Base-by-base conservation (phyloP, 164 flowering plant species). In the Macadamia integrifolia region DNA sequence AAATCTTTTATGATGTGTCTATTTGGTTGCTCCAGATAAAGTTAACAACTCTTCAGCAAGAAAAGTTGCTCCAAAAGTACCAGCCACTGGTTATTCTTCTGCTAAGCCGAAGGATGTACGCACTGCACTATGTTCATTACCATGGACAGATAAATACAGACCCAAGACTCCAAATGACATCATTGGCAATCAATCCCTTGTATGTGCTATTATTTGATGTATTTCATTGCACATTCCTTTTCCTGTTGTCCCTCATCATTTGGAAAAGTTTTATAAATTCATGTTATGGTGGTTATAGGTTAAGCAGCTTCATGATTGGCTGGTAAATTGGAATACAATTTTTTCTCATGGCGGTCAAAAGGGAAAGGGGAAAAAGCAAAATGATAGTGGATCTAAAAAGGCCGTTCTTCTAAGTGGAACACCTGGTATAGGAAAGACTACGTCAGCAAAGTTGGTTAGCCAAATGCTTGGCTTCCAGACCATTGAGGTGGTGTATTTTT, bases 361-460 rank as follows among this genome's bases (percentile, higher is more conserved):
- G 70, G 85, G 79, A 60, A 90, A 88, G 74, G 90, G 90, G 0
- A 93, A 89, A 70, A 91, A 76, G 60, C 87, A 79, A 75, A 87
- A 67, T 74, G 93, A 92, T 75, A 67, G 87, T 76, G 82, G 76
- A 69, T 77, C 88, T 70, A 46, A 46, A 8, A 46, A 8, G 1
- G 13, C 50, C 1, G 13, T 46, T 8, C 50, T 46, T 9, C 9
- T 46, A 46, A 46, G 50, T 46, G 50, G 50, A 11, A 11, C 50
- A 1, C 9, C 50, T 46, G 50, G 50, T 11, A 46, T 11, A 46
- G 13, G 50, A 11, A 11, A 46, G 50, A 46, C 12, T 8, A 46
- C 50, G 13, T 46, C 13, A 46, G 50, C 50, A 8, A 46, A 46
- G 50, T 46, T 46, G 50, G 50, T 46, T 46, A 46, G 50, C 50